Evolutionary conservation across 257 asterid genomes (phyloP).

Genomic region (Echites panduratus): DNA sequence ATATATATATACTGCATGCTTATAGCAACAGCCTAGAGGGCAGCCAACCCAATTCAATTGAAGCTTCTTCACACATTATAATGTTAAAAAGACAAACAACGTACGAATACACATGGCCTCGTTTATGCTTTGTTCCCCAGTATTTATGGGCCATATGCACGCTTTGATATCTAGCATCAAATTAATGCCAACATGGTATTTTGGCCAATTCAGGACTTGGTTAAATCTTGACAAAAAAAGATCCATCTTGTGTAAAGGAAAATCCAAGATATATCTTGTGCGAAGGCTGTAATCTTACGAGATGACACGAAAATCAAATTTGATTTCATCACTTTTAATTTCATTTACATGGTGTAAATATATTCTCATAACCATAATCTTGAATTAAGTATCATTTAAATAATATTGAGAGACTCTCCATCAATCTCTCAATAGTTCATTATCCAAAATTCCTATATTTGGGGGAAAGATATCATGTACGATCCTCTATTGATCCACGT

Average conservation of each 20-base stretch:
- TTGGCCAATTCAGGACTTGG: neutral
- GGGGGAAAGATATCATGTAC: too few relatives aligned
- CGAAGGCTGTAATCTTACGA: neutral
- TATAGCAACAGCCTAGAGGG: neutral
- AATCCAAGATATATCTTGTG: neutral
- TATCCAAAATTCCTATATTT: too few relatives aligned
- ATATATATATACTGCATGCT: neutral
- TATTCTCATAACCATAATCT: too few relatives aligned
- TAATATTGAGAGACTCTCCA: too few relatives aligned
- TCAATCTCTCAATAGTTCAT: too few relatives aligned
- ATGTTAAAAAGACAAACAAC: constrained; percentile 10
- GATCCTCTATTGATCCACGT: too few relatives aligned
- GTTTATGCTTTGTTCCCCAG: neutral
- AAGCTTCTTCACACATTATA: neutral
- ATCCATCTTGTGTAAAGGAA: neutral
- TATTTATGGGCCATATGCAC: constrained; percentile 11
- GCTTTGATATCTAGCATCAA: neutral
- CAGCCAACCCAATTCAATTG: constrained; percentile 1
- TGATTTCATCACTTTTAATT: too few relatives aligned
- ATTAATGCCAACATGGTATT: neutral
- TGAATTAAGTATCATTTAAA: too few relatives aligned
- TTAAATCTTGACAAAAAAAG: neutral
- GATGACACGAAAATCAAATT: too few relatives aligned
- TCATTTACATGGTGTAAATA: too few relatives aligned
- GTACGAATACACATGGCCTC: constrained; percentile 12